Conservation (phyloP, 768 basidiomycete species). For the Filobasidium floriforme region DNA sequence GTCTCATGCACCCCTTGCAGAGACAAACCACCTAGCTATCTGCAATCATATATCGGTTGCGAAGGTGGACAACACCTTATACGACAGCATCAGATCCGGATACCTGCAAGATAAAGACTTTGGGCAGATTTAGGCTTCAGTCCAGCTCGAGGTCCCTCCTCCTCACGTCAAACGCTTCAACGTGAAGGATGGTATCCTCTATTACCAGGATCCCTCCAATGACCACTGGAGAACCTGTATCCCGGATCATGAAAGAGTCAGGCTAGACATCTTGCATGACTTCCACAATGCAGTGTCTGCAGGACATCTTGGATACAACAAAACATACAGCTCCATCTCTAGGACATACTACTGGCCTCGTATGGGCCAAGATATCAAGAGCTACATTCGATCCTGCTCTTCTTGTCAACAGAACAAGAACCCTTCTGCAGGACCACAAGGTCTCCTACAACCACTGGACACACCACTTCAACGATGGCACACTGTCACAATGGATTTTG, state of each 20-base stretch:
- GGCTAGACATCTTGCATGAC: background rate
- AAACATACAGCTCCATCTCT: slow-evolving; percentile 42
- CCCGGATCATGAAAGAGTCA: background rate
- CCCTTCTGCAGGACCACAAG: slow-evolving; percentile 23
- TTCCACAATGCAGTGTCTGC: no score
- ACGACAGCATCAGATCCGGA: background rate
- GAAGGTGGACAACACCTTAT: no score
- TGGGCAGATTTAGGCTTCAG: background rate
- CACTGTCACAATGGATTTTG: slow-evolving; percentile 46
- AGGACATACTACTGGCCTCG: slow-evolving; percentile 49
- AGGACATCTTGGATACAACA: slow-evolving; percentile 45
- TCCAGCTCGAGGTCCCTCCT: background rate
- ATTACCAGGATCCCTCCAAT: background rate
- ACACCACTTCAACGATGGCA: slow-evolving; percentile 29
- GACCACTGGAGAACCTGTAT: background rate
- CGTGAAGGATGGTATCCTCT: background rate
- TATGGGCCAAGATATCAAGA: slow-evolving; percentile 29
- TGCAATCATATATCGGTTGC: no score
- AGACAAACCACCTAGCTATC: no score
- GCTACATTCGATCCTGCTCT: slow-evolving; percentile 44
- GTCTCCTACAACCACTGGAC: slow-evolving; percentile 37
- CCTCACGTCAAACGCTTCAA: background rate
- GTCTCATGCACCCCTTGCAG: no score
- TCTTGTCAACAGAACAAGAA: slow-evolving; percentile 45
- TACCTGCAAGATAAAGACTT: background rate